Conservation (phyloP, 2,329 filamentous ascomycete genomes). For the Cladophialophora psammophila region DNA sequence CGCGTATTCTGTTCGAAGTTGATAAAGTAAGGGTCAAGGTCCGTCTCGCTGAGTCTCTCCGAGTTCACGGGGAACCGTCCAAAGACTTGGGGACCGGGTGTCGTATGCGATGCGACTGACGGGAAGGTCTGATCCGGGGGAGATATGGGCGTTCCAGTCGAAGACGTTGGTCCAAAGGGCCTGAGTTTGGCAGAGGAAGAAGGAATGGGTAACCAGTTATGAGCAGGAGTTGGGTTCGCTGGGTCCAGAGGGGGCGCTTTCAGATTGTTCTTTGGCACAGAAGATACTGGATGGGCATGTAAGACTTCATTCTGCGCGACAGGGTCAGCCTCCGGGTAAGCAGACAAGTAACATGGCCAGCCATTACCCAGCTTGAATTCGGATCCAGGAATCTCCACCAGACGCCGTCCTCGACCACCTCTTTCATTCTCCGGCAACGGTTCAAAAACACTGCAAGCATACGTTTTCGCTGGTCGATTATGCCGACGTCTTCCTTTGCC, state of each 20-base stretch:
- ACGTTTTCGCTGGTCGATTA: constrained; percentile 94
- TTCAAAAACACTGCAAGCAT: constrained; percentile 98
- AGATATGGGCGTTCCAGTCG: constrained; percentile 62
- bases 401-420: constrained; percentile 89
- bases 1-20: constrained; percentile 91
- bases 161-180: constrained; percentile 51
- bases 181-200: constrained; percentile 85
- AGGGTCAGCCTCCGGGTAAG: constrained; percentile 3
- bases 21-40: constrained; percentile 94
- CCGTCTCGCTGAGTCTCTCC: constrained; percentile 79
- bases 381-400: constrained; percentile 98
- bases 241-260: constrained; percentile 95
- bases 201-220: constrained; percentile 86
- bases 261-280: constrained; percentile 90
- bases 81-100: constrained; percentile 69
- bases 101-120: constrained; percentile 64
- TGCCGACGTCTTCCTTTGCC: constrained; percentile 95
- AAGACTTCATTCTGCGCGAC: constrained; percentile 82
- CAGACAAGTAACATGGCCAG: background rate
- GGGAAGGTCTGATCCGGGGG: constrained; percentile 60
- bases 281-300: constrained; percentile 86
- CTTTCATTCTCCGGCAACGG: constrained; percentile 89
- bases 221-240: constrained; percentile 87
- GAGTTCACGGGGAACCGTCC: constrained; percentile 83
- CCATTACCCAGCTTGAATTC: constrained; percentile 91